phyloP scores from a whole-genome alignment of 2,329 filamentous ascomycete genomes.

The Cercospora nicotianae region DNA sequence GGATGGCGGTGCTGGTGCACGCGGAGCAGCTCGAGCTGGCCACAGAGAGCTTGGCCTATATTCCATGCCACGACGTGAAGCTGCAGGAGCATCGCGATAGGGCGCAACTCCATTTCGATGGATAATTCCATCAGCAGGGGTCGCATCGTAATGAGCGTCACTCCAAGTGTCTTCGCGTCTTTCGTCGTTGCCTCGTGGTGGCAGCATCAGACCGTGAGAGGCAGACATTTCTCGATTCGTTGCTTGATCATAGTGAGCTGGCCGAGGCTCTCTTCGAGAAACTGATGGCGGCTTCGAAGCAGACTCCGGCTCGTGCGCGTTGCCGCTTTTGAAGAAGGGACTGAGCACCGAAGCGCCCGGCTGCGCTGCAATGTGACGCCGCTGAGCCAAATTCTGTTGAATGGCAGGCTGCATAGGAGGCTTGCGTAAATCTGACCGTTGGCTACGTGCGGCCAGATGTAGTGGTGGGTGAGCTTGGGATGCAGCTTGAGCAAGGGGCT shows the following conservation, averaged over 20 bases:
- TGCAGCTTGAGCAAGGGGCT: neutral
- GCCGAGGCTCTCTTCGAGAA: neutral
- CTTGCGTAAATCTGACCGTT: neutral
- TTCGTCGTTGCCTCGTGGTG: neutral
- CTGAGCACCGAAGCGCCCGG: constrained; percentile 39
- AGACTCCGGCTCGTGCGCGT: neutral
- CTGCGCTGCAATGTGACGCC: constrained; percentile 2
- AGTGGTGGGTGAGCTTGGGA: neutral
- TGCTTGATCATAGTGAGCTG: neutral
- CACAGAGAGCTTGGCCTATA: neutral
- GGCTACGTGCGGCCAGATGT: neutral
- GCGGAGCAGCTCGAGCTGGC: neutral
- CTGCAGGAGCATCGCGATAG: neutral
- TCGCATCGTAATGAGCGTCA: neutral
- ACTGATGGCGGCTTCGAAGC: neutral
- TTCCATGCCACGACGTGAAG: neutral
- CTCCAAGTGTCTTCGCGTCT: neutral
- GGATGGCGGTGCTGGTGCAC: neutral
- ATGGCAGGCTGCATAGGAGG: neutral
- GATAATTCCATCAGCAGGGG: neutral
- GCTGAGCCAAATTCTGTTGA: neutral
- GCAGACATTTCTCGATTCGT: neutral
- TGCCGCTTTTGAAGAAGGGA: constrained; percentile 40
- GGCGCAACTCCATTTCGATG: neutral
- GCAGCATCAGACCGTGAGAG: neutral